Percentiles rank a stretch among this genome's conserved stretches.
Conservation (phyloP, 192 early-diverging fungal genomes). For the Rhizophagus clarus region DNA sequence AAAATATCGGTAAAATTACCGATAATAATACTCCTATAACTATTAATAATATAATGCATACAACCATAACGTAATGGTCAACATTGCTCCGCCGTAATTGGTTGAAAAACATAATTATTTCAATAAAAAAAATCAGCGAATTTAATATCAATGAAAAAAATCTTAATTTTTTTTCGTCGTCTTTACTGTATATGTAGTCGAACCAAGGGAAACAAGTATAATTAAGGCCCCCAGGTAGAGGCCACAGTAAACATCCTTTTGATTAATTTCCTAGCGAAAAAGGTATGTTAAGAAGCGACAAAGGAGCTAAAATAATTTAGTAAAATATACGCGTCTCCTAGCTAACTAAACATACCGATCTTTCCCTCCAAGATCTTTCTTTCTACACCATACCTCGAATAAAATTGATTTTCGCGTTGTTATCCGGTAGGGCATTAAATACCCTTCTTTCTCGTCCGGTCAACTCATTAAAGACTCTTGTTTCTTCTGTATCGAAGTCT, state of each 20-base stretch:
- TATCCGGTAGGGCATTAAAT: conserved; percentile 9
- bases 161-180: background rate
- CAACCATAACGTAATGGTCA: background rate
- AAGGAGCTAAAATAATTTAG: conserved; percentile 23
- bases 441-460: background rate
- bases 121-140: background rate
- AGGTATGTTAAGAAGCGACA: conserved; percentile 1
- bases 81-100: background rate
- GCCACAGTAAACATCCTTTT: background rate
- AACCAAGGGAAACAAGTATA: background rate
- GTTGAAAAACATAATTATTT: background rate
- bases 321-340: conserved; percentile 22
- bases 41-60: conserved; percentile 17
- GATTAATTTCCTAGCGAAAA: background rate
- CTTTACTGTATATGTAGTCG: background rate
- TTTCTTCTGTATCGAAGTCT: background rate
- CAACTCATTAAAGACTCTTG: conserved; percentile 5
- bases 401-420: background rate
- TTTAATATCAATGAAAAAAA: background rate
- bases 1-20: background rate
- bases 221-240: background rate
- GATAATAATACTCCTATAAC: conserved; percentile 5
- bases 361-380: conserved; percentile 11
- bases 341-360: conserved; percentile 30
- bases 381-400: background rate